phyloP scores from a whole-genome alignment of 177 flowering plant species.

The Tripterygium wilfordii region DNA sequence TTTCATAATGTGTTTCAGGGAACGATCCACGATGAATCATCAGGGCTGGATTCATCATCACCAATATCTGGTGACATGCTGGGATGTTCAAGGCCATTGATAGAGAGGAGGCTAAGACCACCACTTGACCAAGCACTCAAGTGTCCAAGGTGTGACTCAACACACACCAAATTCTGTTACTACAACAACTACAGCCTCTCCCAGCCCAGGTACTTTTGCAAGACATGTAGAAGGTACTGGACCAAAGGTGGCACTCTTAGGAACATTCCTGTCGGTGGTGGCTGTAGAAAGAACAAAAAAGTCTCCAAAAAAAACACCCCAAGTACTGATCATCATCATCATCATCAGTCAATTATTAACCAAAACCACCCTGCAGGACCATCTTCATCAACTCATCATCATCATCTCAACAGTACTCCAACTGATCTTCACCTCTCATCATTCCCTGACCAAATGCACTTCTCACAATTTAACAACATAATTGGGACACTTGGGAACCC shows the following conservation, averaged over 20 bases:
- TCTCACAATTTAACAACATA: conserved; percentile 31
- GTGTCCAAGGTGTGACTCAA: conserved; percentile 86
- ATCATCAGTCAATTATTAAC: conserved; percentile 11
- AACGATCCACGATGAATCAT: conserved; percentile 47
- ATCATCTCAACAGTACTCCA: conserved; percentile 6
- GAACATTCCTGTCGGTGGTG: conserved; percentile 92
- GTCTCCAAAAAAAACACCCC: conserved; percentile 33
- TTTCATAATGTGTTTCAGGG: conserved; percentile 48
- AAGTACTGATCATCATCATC: too few relatives aligned
- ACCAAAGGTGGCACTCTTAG: conserved; percentile 88
- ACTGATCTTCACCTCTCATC: conserved; percentile 74
- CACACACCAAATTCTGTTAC: conserved; percentile 91
- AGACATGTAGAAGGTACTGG: conserved; percentile 89
- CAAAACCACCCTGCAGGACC: conserved; percentile 7
- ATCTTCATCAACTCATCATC: too few relatives aligned
- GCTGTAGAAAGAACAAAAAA: conserved; percentile 77
- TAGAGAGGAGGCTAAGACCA: conserved; percentile 68
- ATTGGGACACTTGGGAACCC: conserved; percentile 11
- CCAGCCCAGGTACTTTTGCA: conserved; percentile 93
- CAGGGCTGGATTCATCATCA: conserved; percentile 50
- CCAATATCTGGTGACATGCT: conserved; percentile 50
- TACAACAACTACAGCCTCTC: conserved; percentile 93
- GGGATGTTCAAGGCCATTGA: conserved; percentile 51
- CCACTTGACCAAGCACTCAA: conserved; percentile 75
- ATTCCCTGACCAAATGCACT: conserved; percentile 49